Evolutionary conservation across 2,329 filamentous ascomycete genomes (phyloP).

Genomic region (Arthrinium phaeospermum): DNA sequence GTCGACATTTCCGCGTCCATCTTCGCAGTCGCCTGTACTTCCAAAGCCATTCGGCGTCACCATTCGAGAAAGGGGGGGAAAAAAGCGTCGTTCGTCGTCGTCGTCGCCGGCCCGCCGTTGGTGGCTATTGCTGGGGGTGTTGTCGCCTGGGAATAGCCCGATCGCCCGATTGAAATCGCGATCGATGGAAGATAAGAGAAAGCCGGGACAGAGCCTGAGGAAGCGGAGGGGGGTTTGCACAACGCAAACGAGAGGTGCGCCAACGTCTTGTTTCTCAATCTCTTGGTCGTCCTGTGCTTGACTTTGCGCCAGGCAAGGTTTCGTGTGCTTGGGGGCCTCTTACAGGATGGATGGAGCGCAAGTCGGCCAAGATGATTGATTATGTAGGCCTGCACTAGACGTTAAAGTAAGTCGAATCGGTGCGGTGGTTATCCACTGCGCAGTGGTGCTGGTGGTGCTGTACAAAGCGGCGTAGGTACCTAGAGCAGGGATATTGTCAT

Average conservation of each 20-base stretch:
- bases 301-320: conserved; percentile 17
- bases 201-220: neutral
- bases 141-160: neutral
- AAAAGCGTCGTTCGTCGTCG: neutral
- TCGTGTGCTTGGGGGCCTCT: conserved; percentile 16
- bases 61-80: neutral
- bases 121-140: neutral
- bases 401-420: conserved; percentile 11
- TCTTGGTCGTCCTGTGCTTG: conserved; percentile 9
- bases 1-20: conserved; percentile 15
- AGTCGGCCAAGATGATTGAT: conserved; percentile 12
- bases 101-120: conserved; percentile 13
- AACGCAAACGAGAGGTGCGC: conserved; percentile 4
- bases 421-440: conserved; percentile 3
- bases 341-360: conserved; percentile 3
- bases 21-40: conserved; percentile 13
- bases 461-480: conserved; percentile 5
- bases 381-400: conserved; percentile 15
- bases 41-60: conserved; percentile 8
- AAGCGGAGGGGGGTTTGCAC: conserved; percentile 5
- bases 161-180: conserved; percentile 12
- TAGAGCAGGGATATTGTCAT: conserved; percentile 7
- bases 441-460: conserved; percentile 8
- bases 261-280: conserved; percentile 1
- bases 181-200: conserved; percentile 6